A percentile compares a stretch with the other conserved stretches of the same genome.
These are phyloP conservation scores for Triticum monococcum DNA, from an alignment of 176 grass and related monocot species.

Conservation along the genomic window DNA sequence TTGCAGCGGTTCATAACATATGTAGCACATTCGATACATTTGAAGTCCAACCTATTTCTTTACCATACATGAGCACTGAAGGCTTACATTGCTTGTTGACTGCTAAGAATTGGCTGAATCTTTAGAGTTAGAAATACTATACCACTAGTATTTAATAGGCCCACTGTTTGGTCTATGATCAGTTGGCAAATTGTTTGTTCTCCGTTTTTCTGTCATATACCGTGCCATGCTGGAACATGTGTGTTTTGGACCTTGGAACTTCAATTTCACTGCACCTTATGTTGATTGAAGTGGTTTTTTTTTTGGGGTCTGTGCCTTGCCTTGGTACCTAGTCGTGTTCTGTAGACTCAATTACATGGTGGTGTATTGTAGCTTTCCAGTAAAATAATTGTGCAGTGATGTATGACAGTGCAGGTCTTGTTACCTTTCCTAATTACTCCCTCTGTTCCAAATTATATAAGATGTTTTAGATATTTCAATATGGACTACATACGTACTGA, in stretches of 20 bases:
- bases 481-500: no score
- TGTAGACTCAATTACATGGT: neutral
- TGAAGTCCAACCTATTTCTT: slow-evolving; percentile 1
- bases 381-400: slow-evolving; percentile 14
- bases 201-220: neutral
- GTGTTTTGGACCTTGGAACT: neutral
- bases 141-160: neutral
- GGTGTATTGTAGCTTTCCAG: neutral
- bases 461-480: no score
- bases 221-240: neutral
- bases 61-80: neutral
- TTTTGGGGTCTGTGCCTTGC: neutral
- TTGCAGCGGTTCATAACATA: neutral
- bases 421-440: neutral
- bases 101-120: neutral
- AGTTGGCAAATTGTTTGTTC: neutral
- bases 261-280: neutral
- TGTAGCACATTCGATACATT: neutral
- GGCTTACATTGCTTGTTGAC: neutral
- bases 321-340: neutral
- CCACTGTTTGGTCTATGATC: slow-evolving; percentile 1
- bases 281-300: neutral
- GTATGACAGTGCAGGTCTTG: neutral
- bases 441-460: no score
- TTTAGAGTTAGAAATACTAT: neutral